A percentile compares a stretch with the other conserved stretches of the same genome.
Conservation (phyloP, 2,329 filamentous ascomycete species). For the Colletotrichum sansevieriae region DNA sequence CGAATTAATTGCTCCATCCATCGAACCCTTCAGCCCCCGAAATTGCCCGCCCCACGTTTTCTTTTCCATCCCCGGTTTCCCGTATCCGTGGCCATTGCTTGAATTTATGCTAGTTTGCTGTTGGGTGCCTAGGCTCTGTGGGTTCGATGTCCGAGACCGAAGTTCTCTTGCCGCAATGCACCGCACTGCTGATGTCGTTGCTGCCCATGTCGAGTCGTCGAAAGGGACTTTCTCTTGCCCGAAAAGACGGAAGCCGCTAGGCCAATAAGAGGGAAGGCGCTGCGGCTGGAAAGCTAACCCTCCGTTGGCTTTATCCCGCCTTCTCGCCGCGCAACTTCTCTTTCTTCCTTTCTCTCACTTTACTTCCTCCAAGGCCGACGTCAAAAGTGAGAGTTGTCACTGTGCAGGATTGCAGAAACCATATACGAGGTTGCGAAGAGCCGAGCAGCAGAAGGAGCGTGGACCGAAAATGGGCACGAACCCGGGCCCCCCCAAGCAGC, state of each 20-base stretch:
- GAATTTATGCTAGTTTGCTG: not conserved
- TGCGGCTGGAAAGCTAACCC: constrained; percentile 18
- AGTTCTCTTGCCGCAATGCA: no score
- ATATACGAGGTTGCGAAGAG: not conserved
- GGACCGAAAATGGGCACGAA: constrained; percentile 30
- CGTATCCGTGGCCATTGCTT: not conserved
- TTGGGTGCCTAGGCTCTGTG: constrained; percentile 7
- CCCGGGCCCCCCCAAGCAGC: constrained; percentile 27
- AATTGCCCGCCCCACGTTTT: constrained; percentile 9
- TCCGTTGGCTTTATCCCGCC: constrained; percentile 7
- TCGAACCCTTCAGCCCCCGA: not conserved
- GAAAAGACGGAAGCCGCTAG: not conserved
- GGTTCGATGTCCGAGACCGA: not conserved
- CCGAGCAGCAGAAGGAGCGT: not conserved
- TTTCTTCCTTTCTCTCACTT: not conserved
- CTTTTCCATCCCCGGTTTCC: not conserved
- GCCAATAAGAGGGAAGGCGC: constrained; percentile 12
- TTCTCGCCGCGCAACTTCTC: not conserved
- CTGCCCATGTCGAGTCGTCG: no score
- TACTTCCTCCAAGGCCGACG: not conserved
- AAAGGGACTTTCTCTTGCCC: not conserved
- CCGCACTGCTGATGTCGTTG: no score
- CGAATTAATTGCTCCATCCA: not conserved
- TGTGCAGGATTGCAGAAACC: not conserved
- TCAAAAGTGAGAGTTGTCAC: not conserved